Percentiles rank a stretch among this genome's conserved stretches.
phyloP scores from a whole-genome alignment of 257 asterid species.

The Solanum pinnatisectum region DNA sequence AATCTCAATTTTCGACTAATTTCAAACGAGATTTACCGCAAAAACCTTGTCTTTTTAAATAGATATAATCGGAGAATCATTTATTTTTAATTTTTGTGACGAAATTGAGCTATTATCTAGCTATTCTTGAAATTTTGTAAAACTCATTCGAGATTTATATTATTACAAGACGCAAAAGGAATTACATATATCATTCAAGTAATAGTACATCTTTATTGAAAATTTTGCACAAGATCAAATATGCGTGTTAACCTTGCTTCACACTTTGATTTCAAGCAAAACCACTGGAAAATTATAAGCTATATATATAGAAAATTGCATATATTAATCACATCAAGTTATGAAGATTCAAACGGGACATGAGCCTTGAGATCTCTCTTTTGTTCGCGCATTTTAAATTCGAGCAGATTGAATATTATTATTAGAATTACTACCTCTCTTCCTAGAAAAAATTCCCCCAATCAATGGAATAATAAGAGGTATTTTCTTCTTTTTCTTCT shows the following conservation, averaged over 20 bases:
- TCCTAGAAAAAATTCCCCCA: conserved; percentile 36
- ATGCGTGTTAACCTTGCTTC: neutral
- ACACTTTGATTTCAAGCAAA: neutral
- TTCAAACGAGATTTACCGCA: neutral
- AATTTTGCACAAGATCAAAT: neutral
- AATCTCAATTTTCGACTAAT: too few relatives aligned
- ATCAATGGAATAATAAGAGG: conserved; percentile 29
- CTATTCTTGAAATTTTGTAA: neutral
- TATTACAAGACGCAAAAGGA: neutral
- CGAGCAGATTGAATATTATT: neutral
- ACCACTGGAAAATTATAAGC: neutral
- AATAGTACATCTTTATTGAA: neutral
- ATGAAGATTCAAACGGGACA: too few relatives aligned
- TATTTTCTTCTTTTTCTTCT: conserved; percentile 39
- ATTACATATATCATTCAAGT: neutral
- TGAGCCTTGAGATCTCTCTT: neutral
- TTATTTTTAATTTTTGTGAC: too few relatives aligned
- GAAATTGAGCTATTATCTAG: too few relatives aligned
- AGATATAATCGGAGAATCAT: too few relatives aligned
- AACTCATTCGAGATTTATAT: too few relatives aligned
- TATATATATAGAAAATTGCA: too few relatives aligned
- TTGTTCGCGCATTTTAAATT: neutral
- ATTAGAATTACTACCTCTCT: neutral
- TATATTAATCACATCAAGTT: neutral
- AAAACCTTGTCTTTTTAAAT: too few relatives aligned